These are phyloP conservation scores for Hygrophila difformis DNA, from an alignment of 257 asterid genomes.

Conservation along the genomic window DNA sequence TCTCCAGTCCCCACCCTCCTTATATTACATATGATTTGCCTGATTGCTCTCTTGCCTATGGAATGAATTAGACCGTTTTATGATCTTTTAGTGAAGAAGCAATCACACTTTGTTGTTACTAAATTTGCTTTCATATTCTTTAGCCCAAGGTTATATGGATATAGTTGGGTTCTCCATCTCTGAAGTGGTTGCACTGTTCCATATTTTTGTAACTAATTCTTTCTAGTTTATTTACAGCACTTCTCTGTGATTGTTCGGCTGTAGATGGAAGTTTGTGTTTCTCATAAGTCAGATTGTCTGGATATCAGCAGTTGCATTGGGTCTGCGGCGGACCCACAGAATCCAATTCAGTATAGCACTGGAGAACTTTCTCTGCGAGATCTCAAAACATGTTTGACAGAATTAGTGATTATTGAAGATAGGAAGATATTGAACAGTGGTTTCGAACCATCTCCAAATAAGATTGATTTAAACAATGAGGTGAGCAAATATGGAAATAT, in stretches of 20 bases:
- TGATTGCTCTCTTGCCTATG: not conserved
- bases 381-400: conserved; percentile 36
- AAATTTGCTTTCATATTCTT: too few species aligned
- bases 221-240: too few species aligned
- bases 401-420: conserved; percentile 27
- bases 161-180: too few species aligned
- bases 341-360: conserved; percentile 11
- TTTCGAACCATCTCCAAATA: conserved; percentile 17
- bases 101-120: too few species aligned
- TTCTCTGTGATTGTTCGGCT: conserved; percentile 1
- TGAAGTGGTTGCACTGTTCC: too few species aligned
- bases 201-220: too few species aligned
- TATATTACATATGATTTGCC: not conserved
- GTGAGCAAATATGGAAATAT: conserved; percentile 25
- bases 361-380: conserved; percentile 37
- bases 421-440: conserved; percentile 22
- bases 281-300: conserved; percentile 31
- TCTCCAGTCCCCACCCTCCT: not conserved
- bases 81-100: too few species aligned
- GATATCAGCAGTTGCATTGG: conserved; percentile 31
- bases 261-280: conserved; percentile 52
- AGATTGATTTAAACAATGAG: conserved; percentile 13
- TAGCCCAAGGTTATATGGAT: too few species aligned
- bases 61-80: not conserved
- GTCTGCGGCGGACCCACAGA: conserved; percentile 30